Base-by-base conservation (phyloP, 805 yeast genomes). In the Pichia rugopelliculosa region DNA sequence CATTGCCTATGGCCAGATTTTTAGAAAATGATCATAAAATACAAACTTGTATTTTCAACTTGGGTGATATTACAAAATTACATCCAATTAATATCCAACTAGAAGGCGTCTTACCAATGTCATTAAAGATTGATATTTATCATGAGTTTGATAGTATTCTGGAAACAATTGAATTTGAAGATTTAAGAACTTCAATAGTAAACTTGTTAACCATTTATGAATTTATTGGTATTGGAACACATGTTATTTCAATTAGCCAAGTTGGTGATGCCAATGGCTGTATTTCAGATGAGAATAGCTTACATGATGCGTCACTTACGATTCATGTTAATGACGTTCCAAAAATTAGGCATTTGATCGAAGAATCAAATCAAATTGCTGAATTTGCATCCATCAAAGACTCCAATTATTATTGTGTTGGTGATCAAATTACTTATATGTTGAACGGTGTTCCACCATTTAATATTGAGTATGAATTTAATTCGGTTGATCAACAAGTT, bases 381-480 rank as follows among this genome's bases (percentile, higher is more conserved):
- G 64, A 60, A n/a, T 34, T 47, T n/a, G 54, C 37, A 36, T 44
- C 44, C 6, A 12, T 12, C 21, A 45, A 22, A 17, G 37, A 40
- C 22, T 24, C 13, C 5, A 55, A 51, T 34, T 76, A 84, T 57
- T 84, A 81, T 59, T 93, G 99, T 74, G 96, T 91, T 24, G 99
- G 99, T 11, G 98, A 91, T 52, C 84, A 85, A 51, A 77, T 93
- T 23, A 73, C 84, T 1, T 87, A 87, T 60, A 76, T 82, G 52
- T 65, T 91, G 52, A 76, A 77, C 15, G 98, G 98, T 2, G 69
- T 77, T 4, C 78, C 95, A 0, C 96, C 96, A 20, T 88, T 88
- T 61, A 75, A 75, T 1, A 75, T 95, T 5, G 76, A 70, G 44
- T 93, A 93, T 61, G 74, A 74, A 24, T 90, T 91, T 68, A 82